Evolutionary conservation across 345 rosid genomes (phyloP).

Genomic region (Salix arbutifolia): DNA sequence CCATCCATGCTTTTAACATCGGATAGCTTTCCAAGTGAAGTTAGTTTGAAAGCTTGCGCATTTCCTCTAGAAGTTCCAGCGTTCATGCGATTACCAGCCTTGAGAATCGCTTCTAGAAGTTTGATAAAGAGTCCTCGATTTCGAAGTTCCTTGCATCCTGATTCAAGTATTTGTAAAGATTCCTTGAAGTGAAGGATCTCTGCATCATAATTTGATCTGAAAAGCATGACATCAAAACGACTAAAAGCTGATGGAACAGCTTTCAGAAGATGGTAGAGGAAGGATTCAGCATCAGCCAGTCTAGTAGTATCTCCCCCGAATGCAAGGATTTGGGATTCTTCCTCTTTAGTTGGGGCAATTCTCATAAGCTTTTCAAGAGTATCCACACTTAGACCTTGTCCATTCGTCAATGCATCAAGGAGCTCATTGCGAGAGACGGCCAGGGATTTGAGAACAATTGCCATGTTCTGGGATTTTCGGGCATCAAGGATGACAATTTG

Average conservation of each 20-base stretch:
- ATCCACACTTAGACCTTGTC: slow-evolving; percentile 52
- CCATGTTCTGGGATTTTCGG: slow-evolving; percentile 74
- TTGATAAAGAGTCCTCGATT: slow-evolving; percentile 71
- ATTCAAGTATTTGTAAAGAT: slow-evolving; percentile 43
- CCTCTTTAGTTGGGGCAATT: slow-evolving; percentile 66
- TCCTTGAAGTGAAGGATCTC: slow-evolving; percentile 51
- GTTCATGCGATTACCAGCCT: slow-evolving; percentile 94
- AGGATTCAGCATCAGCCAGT: slow-evolving; percentile 72
- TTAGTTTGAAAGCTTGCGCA: slow-evolving; percentile 80
- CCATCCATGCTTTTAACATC: slow-evolving; percentile 84
- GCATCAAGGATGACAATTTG: slow-evolving; percentile 61
- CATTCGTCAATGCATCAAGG: slow-evolving; percentile 46
- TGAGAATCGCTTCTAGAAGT: slow-evolving; percentile 83
- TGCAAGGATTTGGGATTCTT: slow-evolving; percentile 49
- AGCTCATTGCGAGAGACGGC: slow-evolving; percentile 56
- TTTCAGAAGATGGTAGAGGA: slow-evolving; percentile 64
- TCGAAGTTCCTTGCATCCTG: slow-evolving; percentile 68
- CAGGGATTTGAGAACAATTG: slow-evolving; percentile 67
- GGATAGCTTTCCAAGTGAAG: slow-evolving; percentile 65
- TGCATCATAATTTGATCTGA: slow-evolving; percentile 54
- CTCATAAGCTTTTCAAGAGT: slow-evolving; percentile 67
- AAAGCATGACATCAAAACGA: slow-evolving; percentile 57
- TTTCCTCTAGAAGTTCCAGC: slow-evolving; percentile 85
- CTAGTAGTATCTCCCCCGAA: slow-evolving; percentile 50
- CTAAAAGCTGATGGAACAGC: slow-evolving; percentile 66